Percentiles rank a stretch among this genome's conserved stretches.
Conservation (phyloP, 768 basidiomycete genomes). For the Trametopsis cervina region DNA sequence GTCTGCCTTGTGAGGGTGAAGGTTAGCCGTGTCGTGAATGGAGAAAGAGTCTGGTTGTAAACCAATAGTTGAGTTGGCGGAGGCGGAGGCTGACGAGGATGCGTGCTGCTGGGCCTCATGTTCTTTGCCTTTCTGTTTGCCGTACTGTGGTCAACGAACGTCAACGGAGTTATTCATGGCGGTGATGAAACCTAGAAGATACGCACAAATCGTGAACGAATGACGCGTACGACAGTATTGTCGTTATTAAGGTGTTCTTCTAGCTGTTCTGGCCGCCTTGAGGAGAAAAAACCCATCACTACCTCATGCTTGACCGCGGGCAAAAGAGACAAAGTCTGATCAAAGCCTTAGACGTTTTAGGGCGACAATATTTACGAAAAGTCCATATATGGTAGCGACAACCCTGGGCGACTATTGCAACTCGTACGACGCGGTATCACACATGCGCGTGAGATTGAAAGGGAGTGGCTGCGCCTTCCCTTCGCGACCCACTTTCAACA, state of each 20-base stretch:
- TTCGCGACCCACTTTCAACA: neutral
- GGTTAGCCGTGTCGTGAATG: conserved; percentile 12
- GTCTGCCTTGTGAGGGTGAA: conserved; percentile 12
- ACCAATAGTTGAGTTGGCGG: too few relatives aligned
- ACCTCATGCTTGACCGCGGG: conserved; percentile 18
- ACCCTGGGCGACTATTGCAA: too few relatives aligned
- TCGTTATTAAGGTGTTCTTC: conserved; percentile 22
- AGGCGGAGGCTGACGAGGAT: too few relatives aligned
- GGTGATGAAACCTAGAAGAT: conserved; percentile 1
- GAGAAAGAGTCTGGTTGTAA: too few relatives aligned
- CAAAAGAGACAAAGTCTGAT: neutral
- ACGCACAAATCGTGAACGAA: conserved; percentile 35
- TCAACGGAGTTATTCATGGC: conserved; percentile 7
- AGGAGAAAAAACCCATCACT: conserved; percentile 37
- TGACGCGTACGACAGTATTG: conserved; percentile 23
- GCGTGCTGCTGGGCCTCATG: conserved; percentile 17
- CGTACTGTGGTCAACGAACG: conserved; percentile 20
- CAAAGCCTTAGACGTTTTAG: too few relatives aligned
- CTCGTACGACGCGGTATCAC: neutral
- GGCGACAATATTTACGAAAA: too few relatives aligned
- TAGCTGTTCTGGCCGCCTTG: conserved; percentile 27
- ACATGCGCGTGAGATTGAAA: neutral
- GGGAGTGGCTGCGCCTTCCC: neutral
- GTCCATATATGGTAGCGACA: too few relatives aligned
- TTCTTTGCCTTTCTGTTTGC: conserved; percentile 25